Percentiles rank a stretch among this genome's conserved stretches.
phyloP scores from a whole-genome alignment of 495 filamentous ascomycete genomes.

The Aspergillus conjunctus region DNA sequence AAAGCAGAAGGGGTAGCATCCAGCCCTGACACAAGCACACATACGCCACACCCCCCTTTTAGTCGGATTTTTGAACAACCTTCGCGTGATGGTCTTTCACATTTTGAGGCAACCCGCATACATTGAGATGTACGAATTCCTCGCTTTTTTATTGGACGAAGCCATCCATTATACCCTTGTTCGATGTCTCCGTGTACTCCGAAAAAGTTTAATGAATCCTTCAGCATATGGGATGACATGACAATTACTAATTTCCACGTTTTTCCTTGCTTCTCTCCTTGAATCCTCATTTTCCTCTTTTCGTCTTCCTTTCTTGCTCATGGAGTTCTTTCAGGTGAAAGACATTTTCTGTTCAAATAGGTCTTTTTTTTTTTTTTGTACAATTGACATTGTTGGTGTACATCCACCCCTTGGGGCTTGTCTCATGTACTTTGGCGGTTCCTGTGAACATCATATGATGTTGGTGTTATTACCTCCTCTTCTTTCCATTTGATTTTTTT shows the following conservation, averaged over 20 bases:
- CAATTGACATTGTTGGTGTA: constrained; percentile 25
- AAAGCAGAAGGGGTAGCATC: constrained; percentile 73
- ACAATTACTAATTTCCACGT: constrained; percentile 16
- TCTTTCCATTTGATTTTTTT: constrained; percentile 18
- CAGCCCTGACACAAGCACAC: constrained; percentile 49
- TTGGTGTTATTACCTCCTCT: constrained; percentile 28
- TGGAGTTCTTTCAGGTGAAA: constrained; percentile 16
- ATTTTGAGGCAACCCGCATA: constrained; percentile 33
- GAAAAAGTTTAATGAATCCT: constrained; percentile 24
- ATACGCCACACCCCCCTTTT: constrained; percentile 44
- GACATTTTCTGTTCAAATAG: constrained; percentile 12
- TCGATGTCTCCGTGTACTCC: constrained; percentile 23
- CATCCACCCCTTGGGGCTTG: constrained; percentile 15
- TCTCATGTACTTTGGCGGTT: constrained; percentile 28
- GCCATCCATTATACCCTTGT: constrained; percentile 17
- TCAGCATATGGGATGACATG: constrained; percentile 29
- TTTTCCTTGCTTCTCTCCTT: constrained; percentile 11
- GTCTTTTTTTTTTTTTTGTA: constrained; percentile 22
- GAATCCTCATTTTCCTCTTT: constrained; percentile 8
- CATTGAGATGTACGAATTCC: constrained; percentile 31
- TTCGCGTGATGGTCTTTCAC: constrained; percentile 37
- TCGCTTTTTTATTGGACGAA: constrained; percentile 13
- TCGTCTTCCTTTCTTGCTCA: constrained; percentile 1
- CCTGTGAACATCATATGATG: constrained; percentile 21
- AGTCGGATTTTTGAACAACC: constrained; percentile 50